phyloP scores from a whole-genome alignment of 208 protist genomes.

The Tritrichomonas foetus region DNA sequence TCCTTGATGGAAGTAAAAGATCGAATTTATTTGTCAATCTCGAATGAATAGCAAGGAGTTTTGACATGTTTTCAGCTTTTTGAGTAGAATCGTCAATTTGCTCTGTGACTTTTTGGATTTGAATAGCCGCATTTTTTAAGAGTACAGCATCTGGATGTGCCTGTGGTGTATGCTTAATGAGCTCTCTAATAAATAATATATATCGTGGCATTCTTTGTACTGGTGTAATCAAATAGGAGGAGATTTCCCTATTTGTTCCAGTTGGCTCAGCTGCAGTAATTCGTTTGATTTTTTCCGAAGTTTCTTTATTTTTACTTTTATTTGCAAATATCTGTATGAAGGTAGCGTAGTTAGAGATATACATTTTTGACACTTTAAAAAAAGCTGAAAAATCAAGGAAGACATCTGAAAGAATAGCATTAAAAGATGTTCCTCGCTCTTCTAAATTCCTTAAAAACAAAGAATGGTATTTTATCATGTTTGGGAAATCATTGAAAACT shows the following conservation, averaged over 20 bases:
- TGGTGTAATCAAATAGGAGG: neutral
- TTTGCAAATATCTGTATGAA: neutral
- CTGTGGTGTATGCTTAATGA: neutral
- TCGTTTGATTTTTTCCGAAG: too few species aligned
- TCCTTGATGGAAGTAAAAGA: neutral
- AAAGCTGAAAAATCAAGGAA: neutral
- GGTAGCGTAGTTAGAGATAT: neutral
- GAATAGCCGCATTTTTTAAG: neutral
- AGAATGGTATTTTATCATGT: neutral
- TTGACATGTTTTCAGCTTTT: neutral
- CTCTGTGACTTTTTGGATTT: neutral
- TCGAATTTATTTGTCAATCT: neutral
- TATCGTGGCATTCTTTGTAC: neutral
- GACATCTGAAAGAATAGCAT: neutral
- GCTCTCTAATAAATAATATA: neutral
- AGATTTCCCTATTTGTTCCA: too few species aligned
- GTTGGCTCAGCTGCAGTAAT: too few species aligned
- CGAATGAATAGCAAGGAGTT: neutral
- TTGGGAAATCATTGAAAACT: neutral
- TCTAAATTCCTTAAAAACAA: neutral
- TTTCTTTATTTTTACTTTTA: neutral
- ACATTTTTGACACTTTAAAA: neutral
- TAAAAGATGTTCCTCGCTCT: neutral
- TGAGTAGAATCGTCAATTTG: neutral
- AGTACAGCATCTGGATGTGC: neutral